Base-by-base conservation (phyloP, 768 basidiomycete species). In the Mycena polygramma region DNA sequence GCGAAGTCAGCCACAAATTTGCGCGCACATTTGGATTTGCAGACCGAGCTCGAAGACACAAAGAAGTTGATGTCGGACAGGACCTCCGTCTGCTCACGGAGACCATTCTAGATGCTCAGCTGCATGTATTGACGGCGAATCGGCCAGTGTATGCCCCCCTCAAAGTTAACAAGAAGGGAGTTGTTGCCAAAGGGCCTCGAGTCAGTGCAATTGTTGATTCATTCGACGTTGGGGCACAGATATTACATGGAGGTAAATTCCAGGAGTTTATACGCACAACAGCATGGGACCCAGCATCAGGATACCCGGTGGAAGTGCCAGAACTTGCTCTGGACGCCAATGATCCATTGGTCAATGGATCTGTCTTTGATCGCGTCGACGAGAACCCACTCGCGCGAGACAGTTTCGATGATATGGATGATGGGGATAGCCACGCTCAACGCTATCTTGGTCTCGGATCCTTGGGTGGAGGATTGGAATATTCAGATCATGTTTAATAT, bases 161-260 rank as follows among this genome's bases (percentile, higher is more conserved):
- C 7, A 61, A 61, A 19, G 48, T 51, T 2, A 61, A 51, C 48
- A 61, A 43, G 35, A 59, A 64, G 15, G 43, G 43, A 13, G 22
- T 26, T 26, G 57, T 59, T 10, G 39, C 43, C 6, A 3, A 57
- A 9, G 39, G 37, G 1, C 72, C n/a, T n/a, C n/a, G 57, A 8
- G 22, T 26, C 41, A 59, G 57, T 9, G 68, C 72, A 0, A 71
- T 78, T 17, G 11, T 76, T 14, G 77, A 76, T 57, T 43, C 73
- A 1, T 26, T 64, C 6, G 75, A 69, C 7, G 55, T 19, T 22
- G 77, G 77, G 2, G 69, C 73, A 0, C 61, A 71, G 17, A 43
- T 65, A 7, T 77, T 71, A 75, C 43, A 72, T 14, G 55, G 70
- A 11, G 60, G 60, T 14, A 79, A 79, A 48, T 78, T 75, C 48